Percentiles rank a stretch among this genome's conserved stretches.
Evolutionary conservation across 179 eudicot species (phyloP).

Genomic region (Carnegiea gigantea): DNA sequence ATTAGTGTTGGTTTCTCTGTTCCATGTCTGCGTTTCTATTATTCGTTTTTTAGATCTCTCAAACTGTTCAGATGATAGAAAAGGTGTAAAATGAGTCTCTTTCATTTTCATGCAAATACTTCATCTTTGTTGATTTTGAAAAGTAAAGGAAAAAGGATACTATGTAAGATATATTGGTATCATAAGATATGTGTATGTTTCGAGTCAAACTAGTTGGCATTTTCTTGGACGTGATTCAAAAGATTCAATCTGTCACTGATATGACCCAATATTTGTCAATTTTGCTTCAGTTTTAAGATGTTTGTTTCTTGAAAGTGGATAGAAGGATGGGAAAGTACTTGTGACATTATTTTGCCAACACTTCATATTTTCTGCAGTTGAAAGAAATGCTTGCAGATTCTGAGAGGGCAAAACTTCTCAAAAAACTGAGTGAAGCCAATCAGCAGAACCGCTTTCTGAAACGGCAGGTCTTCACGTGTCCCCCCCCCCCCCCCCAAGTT

Average conservation of each 20-base stretch:
- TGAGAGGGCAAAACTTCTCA: constrained; percentile 71
- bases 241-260: not conserved
- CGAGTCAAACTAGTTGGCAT: not conserved
- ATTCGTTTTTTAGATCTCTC: too few relatives aligned
- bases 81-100: too few relatives aligned
- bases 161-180: not conserved
- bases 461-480: constrained; percentile 62
- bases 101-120: too few relatives aligned
- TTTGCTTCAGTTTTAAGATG: not conserved
- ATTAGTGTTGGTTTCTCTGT: too few relatives aligned
- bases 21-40: too few relatives aligned
- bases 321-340: not conserved
- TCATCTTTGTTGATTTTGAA: too few relatives aligned
- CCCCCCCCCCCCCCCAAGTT: too few relatives aligned
- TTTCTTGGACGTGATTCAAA: not conserved
- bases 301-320: not conserved
- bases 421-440: constrained; percentile 96
- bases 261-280: not conserved
- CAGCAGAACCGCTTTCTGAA: constrained; percentile 87
- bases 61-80: too few relatives aligned
- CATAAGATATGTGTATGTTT: not conserved
- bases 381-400: constrained; percentile 67
- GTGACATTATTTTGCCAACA: not conserved
- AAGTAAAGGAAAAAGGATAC: not conserved
- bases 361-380: constrained; percentile 45